phyloP scores from a whole-genome alignment of 495 filamentous ascomycete genomes.

The Chaetomium tenue region DNA sequence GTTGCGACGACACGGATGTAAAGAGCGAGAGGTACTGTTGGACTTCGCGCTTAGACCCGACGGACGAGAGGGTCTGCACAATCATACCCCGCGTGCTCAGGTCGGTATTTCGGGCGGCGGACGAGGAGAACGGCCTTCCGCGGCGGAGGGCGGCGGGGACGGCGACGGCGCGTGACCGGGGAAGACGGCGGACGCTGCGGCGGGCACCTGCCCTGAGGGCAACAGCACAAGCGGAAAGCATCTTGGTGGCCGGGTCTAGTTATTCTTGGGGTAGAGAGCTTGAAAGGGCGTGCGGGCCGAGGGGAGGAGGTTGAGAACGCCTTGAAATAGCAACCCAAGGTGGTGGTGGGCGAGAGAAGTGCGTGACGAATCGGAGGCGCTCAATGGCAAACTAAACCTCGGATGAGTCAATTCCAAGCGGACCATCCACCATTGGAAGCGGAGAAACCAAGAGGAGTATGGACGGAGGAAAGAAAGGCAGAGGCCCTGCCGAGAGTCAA shows the following conservation, averaged over 20 bases:
- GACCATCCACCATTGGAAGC: slow-evolving; percentile 31
- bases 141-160: slow-evolving; percentile 28
- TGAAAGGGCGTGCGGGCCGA: slow-evolving; percentile 1
- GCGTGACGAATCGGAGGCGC: slow-evolving; percentile 9
- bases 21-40: slow-evolving; percentile 99
- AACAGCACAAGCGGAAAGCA: slow-evolving; percentile 40
- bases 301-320: not conserved
- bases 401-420: slow-evolving; percentile 30
- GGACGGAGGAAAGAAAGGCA: slow-evolving; percentile 16
- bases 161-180: slow-evolving; percentile 33
- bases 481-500: slow-evolving; percentile 29
- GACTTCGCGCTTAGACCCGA: slow-evolving; percentile 94
- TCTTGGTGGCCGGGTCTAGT: slow-evolving; percentile 13
- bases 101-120: slow-evolving; percentile 43
- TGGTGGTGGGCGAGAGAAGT: not conserved
- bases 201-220: slow-evolving; percentile 47
- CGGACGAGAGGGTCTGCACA: slow-evolving; percentile 90
- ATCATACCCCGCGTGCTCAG: slow-evolving; percentile 78
- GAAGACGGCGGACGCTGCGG: slow-evolving; percentile 40
- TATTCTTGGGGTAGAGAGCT: not conserved
- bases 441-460: slow-evolving; percentile 18
- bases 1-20: slow-evolving; percentile 93
- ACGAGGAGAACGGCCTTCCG: slow-evolving; percentile 36
- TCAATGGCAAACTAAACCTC: slow-evolving; percentile 17
- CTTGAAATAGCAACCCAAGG: not conserved